Percentiles rank a stretch among this genome's conserved stretches.
Conservation (phyloP, 371 early-diverging fungal species). For the Mortierella sp. region DNA sequence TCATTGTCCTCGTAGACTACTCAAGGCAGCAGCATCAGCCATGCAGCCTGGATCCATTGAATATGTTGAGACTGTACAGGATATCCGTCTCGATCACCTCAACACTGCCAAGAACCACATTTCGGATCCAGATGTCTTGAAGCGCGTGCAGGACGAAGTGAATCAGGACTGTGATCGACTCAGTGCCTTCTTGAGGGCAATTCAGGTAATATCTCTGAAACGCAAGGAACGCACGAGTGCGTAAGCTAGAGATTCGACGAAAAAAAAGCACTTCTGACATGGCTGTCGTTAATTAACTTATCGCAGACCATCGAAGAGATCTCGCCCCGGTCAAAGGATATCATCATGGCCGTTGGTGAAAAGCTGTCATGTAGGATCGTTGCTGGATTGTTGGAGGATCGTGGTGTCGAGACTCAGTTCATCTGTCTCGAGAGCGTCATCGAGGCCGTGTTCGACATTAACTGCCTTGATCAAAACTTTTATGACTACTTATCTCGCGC, state of each 20-base stretch:
- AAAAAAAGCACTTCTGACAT: too few species aligned
- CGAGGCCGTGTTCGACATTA: conserved; percentile 76
- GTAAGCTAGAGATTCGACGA: too few species aligned
- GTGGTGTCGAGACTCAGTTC: conserved; percentile 85
- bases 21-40: conserved; percentile 47
- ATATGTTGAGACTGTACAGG: conserved; percentile 76
- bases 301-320: conserved; percentile 91
- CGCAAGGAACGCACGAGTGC: not conserved
- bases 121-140: conserved; percentile 61
- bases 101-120: conserved; percentile 74
- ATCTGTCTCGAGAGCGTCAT: conserved; percentile 86
- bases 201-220: conserved; percentile 71
- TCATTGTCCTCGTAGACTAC: conserved; percentile 15
- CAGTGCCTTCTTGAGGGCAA: conserved; percentile 90
- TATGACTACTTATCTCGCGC: conserved; percentile 85
- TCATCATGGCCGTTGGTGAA: conserved; percentile 95
- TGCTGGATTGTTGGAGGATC: conserved; percentile 79
- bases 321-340: conserved; percentile 92
- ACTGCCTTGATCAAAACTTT: conserved; percentile 85
- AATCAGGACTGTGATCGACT: conserved; percentile 82
- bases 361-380: conserved; percentile 92
- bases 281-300: too few species aligned
- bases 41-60: conserved; percentile 42
- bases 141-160: conserved; percentile 68
- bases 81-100: conserved; percentile 86